These are phyloP conservation scores for Colletotrichum costaricense DNA, from an alignment of 2,329 filamentous ascomycete genomes.

Conservation along the genomic window DNA sequence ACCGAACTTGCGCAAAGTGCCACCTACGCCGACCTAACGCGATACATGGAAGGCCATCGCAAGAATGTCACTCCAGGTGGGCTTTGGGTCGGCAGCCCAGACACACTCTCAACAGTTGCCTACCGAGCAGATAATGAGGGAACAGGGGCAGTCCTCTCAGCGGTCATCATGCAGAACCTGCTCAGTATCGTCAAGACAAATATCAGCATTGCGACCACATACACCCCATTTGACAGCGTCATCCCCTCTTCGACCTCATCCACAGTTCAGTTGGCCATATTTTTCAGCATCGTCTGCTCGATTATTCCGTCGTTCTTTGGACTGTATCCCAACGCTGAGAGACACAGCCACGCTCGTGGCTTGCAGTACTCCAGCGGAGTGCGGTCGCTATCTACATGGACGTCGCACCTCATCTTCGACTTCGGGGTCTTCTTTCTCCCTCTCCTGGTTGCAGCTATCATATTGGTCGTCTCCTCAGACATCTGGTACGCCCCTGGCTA, in stretches of 20 bases:
- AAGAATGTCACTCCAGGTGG: conserved; percentile 79
- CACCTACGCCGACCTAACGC: conserved; percentile 74
- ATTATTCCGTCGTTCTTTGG: conserved; percentile 89
- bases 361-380: conserved; percentile 95
- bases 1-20: conserved; percentile 36
- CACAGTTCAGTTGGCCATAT: conserved; percentile 83
- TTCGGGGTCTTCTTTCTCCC: conserved; percentile 77
- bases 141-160: conserved; percentile 56
- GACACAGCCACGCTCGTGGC: conserved; percentile 81
- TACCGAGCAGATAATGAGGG: conserved; percentile 72
- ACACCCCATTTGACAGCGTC: conserved; percentile 79
- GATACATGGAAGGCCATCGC: conserved; percentile 71
- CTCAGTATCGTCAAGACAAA: conserved; percentile 75
- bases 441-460: conserved; percentile 73
- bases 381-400: conserved; percentile 82
- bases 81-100: conserved; percentile 77
- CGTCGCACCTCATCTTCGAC: conserved; percentile 85
- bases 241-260: conserved; percentile 72
- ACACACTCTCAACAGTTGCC: conserved; percentile 72
- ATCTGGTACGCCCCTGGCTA: conserved; percentile 85
- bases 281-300: conserved; percentile 82
- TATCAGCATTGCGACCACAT: conserved; percentile 76
- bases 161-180: conserved; percentile 74
- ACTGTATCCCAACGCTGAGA: conserved; percentile 86
- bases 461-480: conserved; percentile 73